Percentiles rank a stretch among this genome's conserved stretches.
Conservation (phyloP, 768 basidiomycete species). For the Lactifluus subvellereus region DNA sequence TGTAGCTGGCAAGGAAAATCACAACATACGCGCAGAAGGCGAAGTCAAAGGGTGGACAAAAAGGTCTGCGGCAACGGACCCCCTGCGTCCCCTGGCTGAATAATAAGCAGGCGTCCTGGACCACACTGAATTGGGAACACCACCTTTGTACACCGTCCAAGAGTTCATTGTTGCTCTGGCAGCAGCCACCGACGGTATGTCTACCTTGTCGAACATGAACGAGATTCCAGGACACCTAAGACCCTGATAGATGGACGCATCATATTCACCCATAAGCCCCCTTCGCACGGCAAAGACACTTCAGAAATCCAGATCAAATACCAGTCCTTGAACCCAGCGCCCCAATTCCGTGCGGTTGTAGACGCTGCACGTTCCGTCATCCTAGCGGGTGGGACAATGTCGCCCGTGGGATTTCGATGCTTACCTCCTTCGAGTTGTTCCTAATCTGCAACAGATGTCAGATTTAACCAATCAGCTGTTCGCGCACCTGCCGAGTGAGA, state of each 20-base stretch:
- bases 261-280: slow-evolving; percentile 37
- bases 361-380: slow-evolving; percentile 79
- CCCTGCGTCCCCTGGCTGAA: not conserved
- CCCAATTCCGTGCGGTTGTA: slow-evolving; percentile 78
- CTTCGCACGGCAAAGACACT: slow-evolving; percentile 35
- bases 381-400: slow-evolving; percentile 97
- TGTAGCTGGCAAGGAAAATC: slow-evolving; percentile 68
- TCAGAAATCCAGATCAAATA: slow-evolving; percentile 65
- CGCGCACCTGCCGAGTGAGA: slow-evolving; percentile 49
- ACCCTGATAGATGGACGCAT: slow-evolving; percentile 64
- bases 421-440: not conserved
- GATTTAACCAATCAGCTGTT: slow-evolving; percentile 84
- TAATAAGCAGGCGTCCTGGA: not conserved
- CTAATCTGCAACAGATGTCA: slow-evolving; percentile 53
- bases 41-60: slow-evolving; percentile 27
- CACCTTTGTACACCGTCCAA: slow-evolving; percentile 78
- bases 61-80: slow-evolving; percentile 21
- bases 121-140: slow-evolving; percentile 31
- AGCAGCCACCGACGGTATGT: slow-evolving; percentile 63
- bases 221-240: not conserved
- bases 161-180: slow-evolving; percentile 74
- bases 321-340: slow-evolving; percentile 87
- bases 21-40: slow-evolving; percentile 59
- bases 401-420: slow-evolving; percentile 56
- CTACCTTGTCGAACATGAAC: not conserved